Conservation (phyloP, 1,139 yeast species). For the Yamadazyma siamensis region DNA sequence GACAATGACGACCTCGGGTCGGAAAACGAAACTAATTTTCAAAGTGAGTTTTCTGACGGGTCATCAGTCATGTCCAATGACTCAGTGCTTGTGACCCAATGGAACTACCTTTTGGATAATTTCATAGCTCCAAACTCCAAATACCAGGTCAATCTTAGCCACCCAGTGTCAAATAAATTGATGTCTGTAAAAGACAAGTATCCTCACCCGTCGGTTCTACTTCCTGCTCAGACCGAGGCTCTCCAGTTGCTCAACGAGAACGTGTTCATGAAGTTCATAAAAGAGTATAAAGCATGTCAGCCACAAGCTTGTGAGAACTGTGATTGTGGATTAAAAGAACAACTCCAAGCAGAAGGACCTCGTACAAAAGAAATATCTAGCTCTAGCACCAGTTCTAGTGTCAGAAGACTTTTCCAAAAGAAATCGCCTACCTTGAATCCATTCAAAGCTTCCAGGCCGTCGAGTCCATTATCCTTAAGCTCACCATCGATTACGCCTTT, state of each 20-base stretch:
- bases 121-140: slow-evolving; percentile 36
- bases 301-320: slow-evolving; percentile 8
- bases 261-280: slow-evolving; percentile 24
- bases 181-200: slow-evolving; percentile 18
- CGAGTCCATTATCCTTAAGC: slow-evolving; percentile 10
- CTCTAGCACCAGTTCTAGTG: no score
- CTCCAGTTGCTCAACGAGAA: slow-evolving; percentile 45
- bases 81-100: slow-evolving; percentile 11
- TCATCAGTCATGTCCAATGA: slow-evolving; percentile 5
- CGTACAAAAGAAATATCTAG: background rate
- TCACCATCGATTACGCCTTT: slow-evolving; percentile 10
- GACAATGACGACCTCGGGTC: slow-evolving; percentile 13
- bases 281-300: slow-evolving; percentile 7
- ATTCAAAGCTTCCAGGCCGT: slow-evolving; percentile 8
- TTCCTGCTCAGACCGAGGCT: slow-evolving; percentile 42
- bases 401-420: slow-evolving; percentile 4
- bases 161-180: slow-evolving; percentile 28
- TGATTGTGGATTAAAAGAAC: slow-evolving; percentile 7
- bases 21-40: no score
- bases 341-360: background rate
- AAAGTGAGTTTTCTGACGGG: no score
- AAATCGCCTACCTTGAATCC: slow-evolving; percentile 7
- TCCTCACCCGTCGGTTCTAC: slow-evolving; percentile 38
- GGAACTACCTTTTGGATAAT: slow-evolving; percentile 27
- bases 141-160: slow-evolving; percentile 43